Evolutionary conservation across 208 protist species (phyloP), one percentile per base, ranked within the genome.

Genomic region (Crithidia brevicula): DNA sequence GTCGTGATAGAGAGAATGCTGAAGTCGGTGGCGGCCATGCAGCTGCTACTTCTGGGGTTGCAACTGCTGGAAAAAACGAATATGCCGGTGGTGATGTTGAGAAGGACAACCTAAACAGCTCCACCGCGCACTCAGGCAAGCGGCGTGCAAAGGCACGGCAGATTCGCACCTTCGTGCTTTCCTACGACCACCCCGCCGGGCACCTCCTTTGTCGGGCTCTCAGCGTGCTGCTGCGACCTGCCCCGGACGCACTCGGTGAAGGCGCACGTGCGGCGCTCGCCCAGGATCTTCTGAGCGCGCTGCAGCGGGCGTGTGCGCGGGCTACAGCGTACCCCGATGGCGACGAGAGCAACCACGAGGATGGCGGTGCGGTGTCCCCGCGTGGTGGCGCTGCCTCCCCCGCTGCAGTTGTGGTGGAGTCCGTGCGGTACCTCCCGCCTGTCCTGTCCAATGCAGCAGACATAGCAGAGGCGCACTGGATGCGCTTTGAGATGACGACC

Each of bases 141-240:
- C 70, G 49, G 5, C 64, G 58, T 1, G 34, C 25, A 1, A 42
- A 58, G 51, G 46, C 38, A 23, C 72, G 74, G 33, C 50, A 58
- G 2, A 45, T 42, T 30, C 78, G 76, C 54, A 69, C 64, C 23
- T 88, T 88, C 59, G 47, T 77, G 1, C 68, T 94, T 25, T 81
- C 77, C 31, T 91, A 86, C 57, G 61, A 82, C 20, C 88, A 94
- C 67, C 81, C 79, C 0, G 68, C 69, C 16, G 88, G 85, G 1
- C 85, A 94, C 67, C 23, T 90, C 6, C 69, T 94, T 34, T 91
- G 88, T 60, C 80, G 83, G 33, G 77, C 77, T 11, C 64, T 87
- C 73, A 54, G 61, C 20, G 58, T 88, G 27, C 56, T 74, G 25
- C 60, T 71, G 31, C 69, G 61, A 34, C 64, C 64, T 2, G 0